Evolutionary conservation across 805 yeast genomes (phyloP).

Genomic region (Saturnispora serradocipensis): DNA sequence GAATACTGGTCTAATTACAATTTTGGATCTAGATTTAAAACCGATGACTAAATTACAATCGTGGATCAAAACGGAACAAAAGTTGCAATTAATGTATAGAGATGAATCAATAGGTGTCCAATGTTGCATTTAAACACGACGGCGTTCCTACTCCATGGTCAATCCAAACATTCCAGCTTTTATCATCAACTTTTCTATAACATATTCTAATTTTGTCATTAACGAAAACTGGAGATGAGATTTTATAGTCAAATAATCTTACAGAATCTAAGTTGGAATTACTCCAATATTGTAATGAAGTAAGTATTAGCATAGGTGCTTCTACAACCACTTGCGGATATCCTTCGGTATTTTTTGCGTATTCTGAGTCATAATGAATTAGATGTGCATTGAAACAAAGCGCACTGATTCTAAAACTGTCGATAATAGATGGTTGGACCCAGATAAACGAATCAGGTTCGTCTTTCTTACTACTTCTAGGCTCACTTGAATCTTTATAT

Average conservation of each 20-base stretch:
- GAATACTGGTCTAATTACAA: constrained; percentile 17
- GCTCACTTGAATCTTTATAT: constrained; percentile 7
- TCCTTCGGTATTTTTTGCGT: constrained; percentile 46
- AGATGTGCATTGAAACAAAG: constrained; percentile 76
- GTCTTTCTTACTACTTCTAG: background rate
- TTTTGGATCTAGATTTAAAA: constrained; percentile 44
- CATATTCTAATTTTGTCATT: constrained; percentile 28
- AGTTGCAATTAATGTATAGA: constrained; percentile 10
- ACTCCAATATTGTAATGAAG: constrained; percentile 42
- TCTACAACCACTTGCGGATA: constrained; percentile 59
- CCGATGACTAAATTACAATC: constrained; percentile 33
- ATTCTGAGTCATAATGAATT: constrained; percentile 62
- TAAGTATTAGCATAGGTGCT: constrained; percentile 69
- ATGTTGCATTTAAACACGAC: constrained; percentile 15
- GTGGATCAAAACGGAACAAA: constrained; percentile 31
- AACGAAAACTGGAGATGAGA: constrained; percentile 41
- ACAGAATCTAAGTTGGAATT: constrained; percentile 2
- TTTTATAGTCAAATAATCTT: constrained; percentile 37
- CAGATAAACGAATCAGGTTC: constrained; percentile 20
- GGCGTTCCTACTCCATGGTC: constrained; percentile 5
- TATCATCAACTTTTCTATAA: constrained; percentile 8
- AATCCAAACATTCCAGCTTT: constrained; percentile 23
- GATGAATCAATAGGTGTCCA: constrained; percentile 5
- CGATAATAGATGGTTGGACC: constrained; percentile 32
- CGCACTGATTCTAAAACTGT: constrained; percentile 58